Evolutionary conservation across 164 flowering plant species (phyloP).

Genomic region (Stephania cephalantha): DNA sequence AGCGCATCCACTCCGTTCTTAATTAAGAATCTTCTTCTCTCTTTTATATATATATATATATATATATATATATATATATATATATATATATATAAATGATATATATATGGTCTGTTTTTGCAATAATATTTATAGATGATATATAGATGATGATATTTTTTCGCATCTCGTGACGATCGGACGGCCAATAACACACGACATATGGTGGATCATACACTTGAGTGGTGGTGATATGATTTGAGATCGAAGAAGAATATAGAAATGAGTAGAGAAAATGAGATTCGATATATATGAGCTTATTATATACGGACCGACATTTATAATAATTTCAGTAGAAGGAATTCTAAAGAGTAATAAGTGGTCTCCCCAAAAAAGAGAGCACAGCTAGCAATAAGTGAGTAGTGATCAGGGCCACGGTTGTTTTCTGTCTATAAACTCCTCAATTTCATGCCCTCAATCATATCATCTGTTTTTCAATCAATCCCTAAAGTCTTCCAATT

Average conservation of each 20-base stretch:
- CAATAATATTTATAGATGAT: no score
- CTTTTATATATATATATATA: no score
- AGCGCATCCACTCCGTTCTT: no score
- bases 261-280: no score
- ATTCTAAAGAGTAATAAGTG: background rate
- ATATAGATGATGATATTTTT: no score
- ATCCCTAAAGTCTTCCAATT: background rate
- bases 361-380: background rate
- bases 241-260: background rate
- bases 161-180: no score
- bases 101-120: no score
- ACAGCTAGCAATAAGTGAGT: background rate
- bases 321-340: background rate
- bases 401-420: background rate
- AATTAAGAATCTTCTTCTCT: no score
- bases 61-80: no score
- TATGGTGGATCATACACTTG: background rate
- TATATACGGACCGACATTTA: background rate
- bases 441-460: background rate
- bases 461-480: background rate
- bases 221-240: background rate
- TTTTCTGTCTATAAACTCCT: background rate
- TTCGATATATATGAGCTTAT: no score
- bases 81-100: no score
- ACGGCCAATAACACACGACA: no score